These are phyloP conservation scores for Picochlorum sp. DNA, from an alignment of 139 green algal species.

Conservation along the genomic window DNA sequence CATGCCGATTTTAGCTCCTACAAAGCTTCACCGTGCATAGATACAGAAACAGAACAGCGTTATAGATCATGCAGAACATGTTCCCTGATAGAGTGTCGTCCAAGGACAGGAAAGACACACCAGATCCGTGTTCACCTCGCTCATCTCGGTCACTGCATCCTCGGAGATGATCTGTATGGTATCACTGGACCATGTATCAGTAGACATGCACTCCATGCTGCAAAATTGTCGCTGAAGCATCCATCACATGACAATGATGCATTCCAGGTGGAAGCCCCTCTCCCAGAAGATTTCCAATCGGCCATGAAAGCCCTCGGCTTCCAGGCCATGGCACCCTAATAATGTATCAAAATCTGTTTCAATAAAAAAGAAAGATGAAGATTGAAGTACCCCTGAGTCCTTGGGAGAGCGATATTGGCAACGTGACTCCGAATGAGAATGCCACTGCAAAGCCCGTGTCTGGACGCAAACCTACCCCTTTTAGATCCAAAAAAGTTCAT, in stretches of 20 bases:
- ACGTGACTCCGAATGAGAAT: not conserved
- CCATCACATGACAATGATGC: slow-evolving; percentile 21
- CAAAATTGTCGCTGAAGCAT: slow-evolving; percentile 35
- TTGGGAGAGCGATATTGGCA: not conserved
- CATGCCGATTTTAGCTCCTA: not conserved
- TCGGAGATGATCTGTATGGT: slow-evolving; percentile 53
- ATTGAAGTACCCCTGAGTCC: not conserved
- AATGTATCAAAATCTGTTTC: no score
- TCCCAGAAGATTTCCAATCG: not conserved
- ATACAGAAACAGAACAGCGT: not conserved
- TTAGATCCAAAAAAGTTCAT: not conserved
- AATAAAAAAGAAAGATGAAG: not conserved
- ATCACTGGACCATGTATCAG: slow-evolving; percentile 48
- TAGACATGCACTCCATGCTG: slow-evolving; percentile 62
- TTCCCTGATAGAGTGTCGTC: slow-evolving; percentile 18
- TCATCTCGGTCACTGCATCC: slow-evolving; percentile 42
- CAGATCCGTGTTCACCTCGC: slow-evolving; percentile 63
- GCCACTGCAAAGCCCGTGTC: not conserved
- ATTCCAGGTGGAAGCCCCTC: not conserved
- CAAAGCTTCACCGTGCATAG: not conserved
- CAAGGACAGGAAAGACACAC: slow-evolving; percentile 46
- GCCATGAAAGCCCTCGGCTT: not conserved
- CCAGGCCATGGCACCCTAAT: not conserved
- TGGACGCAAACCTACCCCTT: not conserved
- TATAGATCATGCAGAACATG: not conserved